Conservation (phyloP, 345 rosid species). For the Acer saccharum region DNA sequence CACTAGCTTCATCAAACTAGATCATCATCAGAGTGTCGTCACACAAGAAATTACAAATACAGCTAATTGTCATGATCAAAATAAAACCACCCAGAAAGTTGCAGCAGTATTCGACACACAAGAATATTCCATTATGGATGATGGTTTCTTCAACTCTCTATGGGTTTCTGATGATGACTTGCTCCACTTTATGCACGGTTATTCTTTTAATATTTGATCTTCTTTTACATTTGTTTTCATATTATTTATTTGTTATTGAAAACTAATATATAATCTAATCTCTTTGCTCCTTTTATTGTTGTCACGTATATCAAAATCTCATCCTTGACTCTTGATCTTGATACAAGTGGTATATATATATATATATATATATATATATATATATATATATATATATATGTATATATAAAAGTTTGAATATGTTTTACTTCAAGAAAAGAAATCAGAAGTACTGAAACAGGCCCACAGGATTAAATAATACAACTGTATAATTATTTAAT, state of each 20-base stretch:
- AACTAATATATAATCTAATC: too few relatives aligned
- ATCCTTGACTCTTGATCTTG: too few relatives aligned
- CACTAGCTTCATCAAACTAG: conserved; percentile 13
- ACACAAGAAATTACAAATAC: neutral
- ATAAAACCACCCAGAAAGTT: conserved; percentile 13
- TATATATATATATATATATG: too few relatives aligned
- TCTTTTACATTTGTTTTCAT: neutral
- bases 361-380: too few relatives aligned
- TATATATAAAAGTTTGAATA: too few relatives aligned
- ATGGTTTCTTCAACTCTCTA: conserved; percentile 31
- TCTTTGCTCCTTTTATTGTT: too few relatives aligned
- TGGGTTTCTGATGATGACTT: conserved; percentile 42
- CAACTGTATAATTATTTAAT: neutral
- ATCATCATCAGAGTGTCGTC: neutral
- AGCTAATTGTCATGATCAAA: neutral
- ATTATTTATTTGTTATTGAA: too few relatives aligned
- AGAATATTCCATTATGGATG: conserved; percentile 23
- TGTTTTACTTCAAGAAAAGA: neutral
- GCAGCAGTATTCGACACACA: neutral
- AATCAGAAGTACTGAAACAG: neutral
- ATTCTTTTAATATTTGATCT: conserved; percentile 22
- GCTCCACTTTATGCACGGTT: conserved; percentile 43
- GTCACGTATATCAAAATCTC: too few relatives aligned
- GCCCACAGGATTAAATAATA: conserved; percentile 2
- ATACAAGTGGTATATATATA: too few relatives aligned